Percentiles rank a stretch among this genome's conserved stretches.
Conservation (phyloP, 352 stramenopile genomes). For the Phytophthora sp. region DNA sequence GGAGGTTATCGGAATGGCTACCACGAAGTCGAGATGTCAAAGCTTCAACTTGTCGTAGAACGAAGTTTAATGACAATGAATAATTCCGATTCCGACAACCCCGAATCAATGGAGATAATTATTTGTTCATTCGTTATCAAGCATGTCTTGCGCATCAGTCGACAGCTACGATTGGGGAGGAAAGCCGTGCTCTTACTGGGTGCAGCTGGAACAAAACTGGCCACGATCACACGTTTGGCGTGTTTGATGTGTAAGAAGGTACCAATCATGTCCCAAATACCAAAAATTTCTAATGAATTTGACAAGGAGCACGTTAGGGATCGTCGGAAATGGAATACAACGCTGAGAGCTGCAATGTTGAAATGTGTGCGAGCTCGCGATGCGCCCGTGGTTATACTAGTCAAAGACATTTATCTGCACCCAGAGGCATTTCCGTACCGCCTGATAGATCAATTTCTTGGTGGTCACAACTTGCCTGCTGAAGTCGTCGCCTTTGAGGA, state of each 20-base stretch:
- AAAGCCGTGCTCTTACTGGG: slow-evolving; percentile 61
- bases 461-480: slow-evolving; percentile 39
- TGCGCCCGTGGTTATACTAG: slow-evolving; percentile 53
- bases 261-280: slow-evolving; percentile 36
- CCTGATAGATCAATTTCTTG: slow-evolving; percentile 55
- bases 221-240: slow-evolving; percentile 56
- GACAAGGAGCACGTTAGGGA: background rate
- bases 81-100: slow-evolving; percentile 21
- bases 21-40: slow-evolving; percentile 62
- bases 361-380: slow-evolving; percentile 45
- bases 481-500: slow-evolving; percentile 63
- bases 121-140: slow-evolving; percentile 62
- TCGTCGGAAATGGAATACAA: slow-evolving; percentile 38
- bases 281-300: slow-evolving; percentile 13
- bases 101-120: slow-evolving; percentile 54
- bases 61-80: slow-evolving; percentile 68
- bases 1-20: slow-evolving; percentile 54
- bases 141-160: slow-evolving; percentile 58
- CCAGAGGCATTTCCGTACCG: slow-evolving; percentile 41
- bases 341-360: slow-evolving; percentile 51
- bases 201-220: slow-evolving; percentile 50
- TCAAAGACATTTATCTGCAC: slow-evolving; percentile 55
- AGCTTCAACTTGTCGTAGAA: slow-evolving; percentile 60
- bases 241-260: slow-evolving; percentile 60
- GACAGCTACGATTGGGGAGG: slow-evolving; percentile 45